These are phyloP conservation scores for Hanseniaspora opuntiae DNA, from an alignment of 805 yeast species.

Conservation along the genomic window DNA sequence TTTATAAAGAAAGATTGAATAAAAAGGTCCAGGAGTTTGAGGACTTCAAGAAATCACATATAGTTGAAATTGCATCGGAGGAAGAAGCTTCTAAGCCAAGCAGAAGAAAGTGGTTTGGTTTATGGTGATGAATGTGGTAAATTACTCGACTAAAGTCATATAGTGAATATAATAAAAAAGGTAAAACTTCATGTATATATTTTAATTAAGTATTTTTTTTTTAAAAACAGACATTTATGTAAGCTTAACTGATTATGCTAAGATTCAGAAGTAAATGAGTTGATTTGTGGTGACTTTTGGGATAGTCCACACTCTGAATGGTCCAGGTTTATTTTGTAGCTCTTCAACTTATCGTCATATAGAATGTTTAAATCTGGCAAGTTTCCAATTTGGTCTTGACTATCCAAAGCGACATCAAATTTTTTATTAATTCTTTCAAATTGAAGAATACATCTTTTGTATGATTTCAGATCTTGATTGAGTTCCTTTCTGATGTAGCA, in stretches of 20 bases:
- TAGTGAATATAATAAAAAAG: background rate
- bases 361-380: background rate
- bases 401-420: background rate
- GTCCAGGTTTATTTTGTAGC: background rate
- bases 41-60: background rate
- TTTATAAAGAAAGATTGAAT: background rate
- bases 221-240: background rate
- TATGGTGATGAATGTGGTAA: background rate
- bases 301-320: background rate
- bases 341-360: background rate
- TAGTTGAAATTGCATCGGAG: background rate
- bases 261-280: background rate
- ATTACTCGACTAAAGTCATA: background rate
- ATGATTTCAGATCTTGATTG: background rate
- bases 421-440: conserved; percentile 11
- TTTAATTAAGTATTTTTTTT: background rate
- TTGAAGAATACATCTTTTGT: background rate
- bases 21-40: conserved; percentile 3
- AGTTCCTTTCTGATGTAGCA: conserved; percentile 5
- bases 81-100: background rate
- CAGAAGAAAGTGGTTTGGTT: conserved; percentile 8
- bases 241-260: background rate
- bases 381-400: background rate
- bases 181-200: no score
- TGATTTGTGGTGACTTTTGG: background rate